Evolutionary conservation across 78 protist species (phyloP).

Genomic region (Chrysochromulina parva): DNA sequence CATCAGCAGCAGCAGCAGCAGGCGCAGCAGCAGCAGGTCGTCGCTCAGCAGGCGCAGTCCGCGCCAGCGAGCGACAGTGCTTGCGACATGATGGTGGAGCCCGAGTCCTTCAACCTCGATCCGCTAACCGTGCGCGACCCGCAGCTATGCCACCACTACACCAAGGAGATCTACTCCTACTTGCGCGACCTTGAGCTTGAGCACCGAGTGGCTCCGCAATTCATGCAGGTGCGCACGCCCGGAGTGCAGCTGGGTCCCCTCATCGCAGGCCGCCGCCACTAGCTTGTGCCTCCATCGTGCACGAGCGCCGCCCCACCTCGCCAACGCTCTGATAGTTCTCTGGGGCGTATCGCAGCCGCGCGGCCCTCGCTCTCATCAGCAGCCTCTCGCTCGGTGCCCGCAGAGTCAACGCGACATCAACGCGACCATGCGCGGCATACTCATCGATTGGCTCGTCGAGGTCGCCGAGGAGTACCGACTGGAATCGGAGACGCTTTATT

Average conservation of each 20-base stretch:
- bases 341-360: no score
- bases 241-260: no score
- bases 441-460: constrained; percentile 89
- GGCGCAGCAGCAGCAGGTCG: background rate
- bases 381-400: background rate
- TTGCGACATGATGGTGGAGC: background rate
- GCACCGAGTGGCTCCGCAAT: background rate
- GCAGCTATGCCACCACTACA: background rate
- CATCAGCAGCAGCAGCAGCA: background rate
- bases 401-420: constrained; percentile 64
- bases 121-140: background rate
- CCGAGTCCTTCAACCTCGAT: background rate
- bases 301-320: no score
- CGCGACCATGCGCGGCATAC: constrained; percentile 74
- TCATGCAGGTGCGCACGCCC: background rate
- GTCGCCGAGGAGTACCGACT: constrained; percentile 66
- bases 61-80: background rate
- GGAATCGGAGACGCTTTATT: constrained; percentile 60
- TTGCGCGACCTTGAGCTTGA: background rate
- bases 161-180: background rate
- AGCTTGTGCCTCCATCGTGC: no score
- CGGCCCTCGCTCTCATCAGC: background rate
- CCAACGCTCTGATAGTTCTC: no score
- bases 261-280: no score
- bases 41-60: background rate